Percentiles rank a stretch among this genome's conserved stretches.
Conservation (phyloP, 805 yeast species). For the Yamadazyma endophytica region DNA sequence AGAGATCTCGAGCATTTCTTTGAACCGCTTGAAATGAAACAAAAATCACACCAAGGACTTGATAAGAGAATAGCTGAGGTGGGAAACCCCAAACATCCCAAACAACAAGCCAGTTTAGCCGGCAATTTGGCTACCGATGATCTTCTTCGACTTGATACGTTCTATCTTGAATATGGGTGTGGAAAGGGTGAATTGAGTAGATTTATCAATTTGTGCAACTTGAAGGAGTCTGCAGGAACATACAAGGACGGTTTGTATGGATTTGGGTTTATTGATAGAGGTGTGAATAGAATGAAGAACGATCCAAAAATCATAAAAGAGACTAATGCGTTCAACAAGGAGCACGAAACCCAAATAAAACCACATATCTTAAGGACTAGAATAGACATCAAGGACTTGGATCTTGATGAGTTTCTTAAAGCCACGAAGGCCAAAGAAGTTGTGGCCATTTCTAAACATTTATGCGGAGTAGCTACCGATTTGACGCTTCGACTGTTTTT, state of each 20-base stretch:
- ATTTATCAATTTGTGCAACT: constrained; percentile 44
- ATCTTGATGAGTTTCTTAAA: constrained; percentile 39
- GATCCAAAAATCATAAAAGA: constrained; percentile 67
- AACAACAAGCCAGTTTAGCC: constrained; percentile 77
- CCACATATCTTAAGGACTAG: constrained; percentile 50
- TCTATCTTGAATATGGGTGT: constrained; percentile 80
- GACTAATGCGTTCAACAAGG: constrained; percentile 18
- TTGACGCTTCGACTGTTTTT: constrained; percentile 65
- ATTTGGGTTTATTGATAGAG: constrained; percentile 70
- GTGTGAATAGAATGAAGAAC: constrained; percentile 71
- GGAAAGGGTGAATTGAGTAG: constrained; percentile 84
- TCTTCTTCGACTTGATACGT: constrained; percentile 30
- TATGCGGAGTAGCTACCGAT: constrained; percentile 95
- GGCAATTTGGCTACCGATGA: constrained; percentile 51
- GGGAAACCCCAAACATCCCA: constrained; percentile 64
- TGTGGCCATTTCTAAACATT: constrained; percentile 78
- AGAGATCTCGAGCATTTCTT: constrained; percentile 8
- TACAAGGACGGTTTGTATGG: constrained; percentile 19
- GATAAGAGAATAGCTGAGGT: constrained; percentile 43
- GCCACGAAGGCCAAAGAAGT: constrained; percentile 15
- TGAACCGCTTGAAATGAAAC: constrained; percentile 14
- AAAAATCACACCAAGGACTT: constrained; percentile 26
- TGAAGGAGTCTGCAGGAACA: constrained; percentile 1
- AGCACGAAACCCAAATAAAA: neutral
- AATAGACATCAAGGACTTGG: constrained; percentile 77